These are phyloP conservation scores for Flaveria ramosissima DNA, from an alignment of 129 eudicot genomes.

Conservation along the genomic window DNA sequence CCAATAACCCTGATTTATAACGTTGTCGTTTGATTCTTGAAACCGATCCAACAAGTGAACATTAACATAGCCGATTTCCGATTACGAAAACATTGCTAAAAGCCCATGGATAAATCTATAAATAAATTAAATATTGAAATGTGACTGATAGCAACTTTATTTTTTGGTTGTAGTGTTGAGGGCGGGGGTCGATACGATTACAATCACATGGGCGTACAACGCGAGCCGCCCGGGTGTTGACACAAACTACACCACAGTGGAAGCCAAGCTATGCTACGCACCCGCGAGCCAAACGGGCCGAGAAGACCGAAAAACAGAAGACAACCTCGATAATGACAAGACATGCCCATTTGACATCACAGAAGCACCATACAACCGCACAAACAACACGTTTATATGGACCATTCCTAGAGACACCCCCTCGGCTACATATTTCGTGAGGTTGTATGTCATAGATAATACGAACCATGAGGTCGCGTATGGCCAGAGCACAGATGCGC, in stretches of 20 bases:
- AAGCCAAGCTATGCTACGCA: conserved; percentile 56
- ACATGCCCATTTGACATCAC: conserved; percentile 54
- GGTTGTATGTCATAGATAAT: conserved; percentile 46
- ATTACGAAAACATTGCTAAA: too few relatives aligned
- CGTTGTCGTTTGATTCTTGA: too few relatives aligned
- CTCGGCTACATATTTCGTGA: conserved; percentile 52
- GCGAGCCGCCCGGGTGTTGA: conserved; percentile 28
- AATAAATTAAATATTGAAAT: neutral
- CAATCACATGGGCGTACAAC: conserved; percentile 56
- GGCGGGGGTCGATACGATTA: conserved; percentile 47
- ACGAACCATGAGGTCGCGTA: conserved; percentile 39
- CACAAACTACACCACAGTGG: conserved; percentile 47
- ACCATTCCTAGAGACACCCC: conserved; percentile 41
- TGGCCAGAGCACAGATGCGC: conserved; percentile 46
- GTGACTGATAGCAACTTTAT: neutral
- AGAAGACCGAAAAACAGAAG: conserved; percentile 57
- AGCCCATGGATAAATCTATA: too few relatives aligned
- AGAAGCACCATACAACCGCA: conserved; percentile 35
- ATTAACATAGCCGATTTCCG: too few relatives aligned
- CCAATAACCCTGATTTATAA: too few relatives aligned
- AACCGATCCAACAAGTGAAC: too few relatives aligned
- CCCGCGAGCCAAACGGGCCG: conserved; percentile 58
- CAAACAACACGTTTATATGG: conserved; percentile 41
- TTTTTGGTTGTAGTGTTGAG: conserved; percentile 20
- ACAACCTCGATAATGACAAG: conserved; percentile 48